Evolutionary conservation across 2,329 filamentous ascomycete genomes (phyloP).

Genomic region (Claviceps sp.): DNA sequence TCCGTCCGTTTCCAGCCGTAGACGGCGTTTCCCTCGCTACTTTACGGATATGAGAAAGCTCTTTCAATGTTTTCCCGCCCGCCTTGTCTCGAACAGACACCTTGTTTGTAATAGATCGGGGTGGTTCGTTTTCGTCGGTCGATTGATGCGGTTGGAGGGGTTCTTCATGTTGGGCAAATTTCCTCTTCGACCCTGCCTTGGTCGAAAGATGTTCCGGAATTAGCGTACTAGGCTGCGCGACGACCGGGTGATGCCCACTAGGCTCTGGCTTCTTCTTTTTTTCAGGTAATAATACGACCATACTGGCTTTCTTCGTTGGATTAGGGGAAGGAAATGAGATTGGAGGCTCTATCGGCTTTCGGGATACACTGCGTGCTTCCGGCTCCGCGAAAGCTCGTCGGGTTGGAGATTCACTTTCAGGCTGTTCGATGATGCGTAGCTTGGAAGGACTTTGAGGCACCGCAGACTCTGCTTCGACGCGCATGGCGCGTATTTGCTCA

Average conservation of each 20-base stretch:
- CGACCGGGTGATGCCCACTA: not conserved
- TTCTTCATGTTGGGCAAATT: conserved; percentile 40
- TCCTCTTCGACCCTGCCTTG: conserved; percentile 44
- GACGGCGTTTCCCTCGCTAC: conserved; percentile 23
- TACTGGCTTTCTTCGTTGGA: conserved; percentile 8
- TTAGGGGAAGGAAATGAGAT: conserved; percentile 18
- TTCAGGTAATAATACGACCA: conserved; percentile 13
- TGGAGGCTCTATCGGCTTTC: conserved; percentile 17
- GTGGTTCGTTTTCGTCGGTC: conserved; percentile 17
- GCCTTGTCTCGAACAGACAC: conserved; percentile 21
- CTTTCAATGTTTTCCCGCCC: conserved; percentile 31
- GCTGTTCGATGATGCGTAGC: conserved; percentile 44
- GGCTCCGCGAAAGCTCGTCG: conserved; percentile 9
- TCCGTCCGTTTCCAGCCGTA: conserved; percentile 23
- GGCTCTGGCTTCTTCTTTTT: conserved; percentile 11
- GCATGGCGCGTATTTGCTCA: conserved; percentile 49
- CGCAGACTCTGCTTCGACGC: conserved; percentile 42
- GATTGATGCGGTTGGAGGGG: conserved; percentile 14
- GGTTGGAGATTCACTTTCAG: conserved; percentile 38
- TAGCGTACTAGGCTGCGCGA: not conserved
- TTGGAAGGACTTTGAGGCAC: conserved; percentile 53
- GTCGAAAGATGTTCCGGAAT: conserved; percentile 7
- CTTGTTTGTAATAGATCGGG: conserved; percentile 11
- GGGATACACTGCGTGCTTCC: conserved; percentile 11
- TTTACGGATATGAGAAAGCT: conserved; percentile 27